These are phyloP conservation scores for Pyrenochaeta sp. DNA, from an alignment of 2,329 filamentous ascomycete species.

Conservation along the genomic window DNA sequence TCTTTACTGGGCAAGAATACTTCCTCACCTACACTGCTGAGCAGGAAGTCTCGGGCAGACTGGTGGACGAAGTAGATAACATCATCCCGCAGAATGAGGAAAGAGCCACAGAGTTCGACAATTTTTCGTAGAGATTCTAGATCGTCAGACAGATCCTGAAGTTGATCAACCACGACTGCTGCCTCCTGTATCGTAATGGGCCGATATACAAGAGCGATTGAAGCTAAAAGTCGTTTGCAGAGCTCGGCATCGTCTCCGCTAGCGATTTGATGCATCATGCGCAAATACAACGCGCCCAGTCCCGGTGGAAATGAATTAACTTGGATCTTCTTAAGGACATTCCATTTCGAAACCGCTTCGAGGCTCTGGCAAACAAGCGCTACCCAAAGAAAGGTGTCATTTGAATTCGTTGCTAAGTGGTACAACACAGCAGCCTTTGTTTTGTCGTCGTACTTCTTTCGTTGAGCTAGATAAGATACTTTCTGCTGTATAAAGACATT, in stretches of 20 bases:
- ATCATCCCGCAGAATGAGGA: constrained; percentile 18
- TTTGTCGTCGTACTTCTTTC: constrained; percentile 46
- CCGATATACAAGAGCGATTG: constrained; percentile 39
- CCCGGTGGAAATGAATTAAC: constrained; percentile 45
- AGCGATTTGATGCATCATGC: constrained; percentile 49
- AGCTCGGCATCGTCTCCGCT: constrained; percentile 33
- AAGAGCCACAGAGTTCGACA: constrained; percentile 50
- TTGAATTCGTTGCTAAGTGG: constrained; percentile 41
- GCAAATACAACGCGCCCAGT: constrained; percentile 48
- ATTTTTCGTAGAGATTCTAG: constrained; percentile 26
- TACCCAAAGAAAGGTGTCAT: constrained; percentile 47
- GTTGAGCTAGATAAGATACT: constrained; percentile 35
- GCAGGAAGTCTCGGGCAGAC: constrained; percentile 55
- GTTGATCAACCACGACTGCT: constrained; percentile 20
- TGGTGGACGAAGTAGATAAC: constrained; percentile 49
- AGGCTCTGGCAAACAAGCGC: constrained; percentile 46
- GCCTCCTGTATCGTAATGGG: constrained; percentile 51
- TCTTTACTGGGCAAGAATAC: constrained; percentile 40
- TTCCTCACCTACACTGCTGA: constrained; percentile 14
- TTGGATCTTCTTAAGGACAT: constrained; percentile 13
- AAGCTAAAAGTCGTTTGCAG: constrained; percentile 48
- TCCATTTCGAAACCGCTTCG: constrained; percentile 19
- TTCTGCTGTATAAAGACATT: constrained; percentile 48
- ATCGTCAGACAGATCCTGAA: constrained; percentile 12
- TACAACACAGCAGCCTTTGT: constrained; percentile 31